A percentile compares a stretch with the other conserved stretches of the same genome.
These are phyloP conservation scores for Geotrichum bryndzae DNA, from an alignment of 1,139 yeast species.

Conservation along the genomic window DNA sequence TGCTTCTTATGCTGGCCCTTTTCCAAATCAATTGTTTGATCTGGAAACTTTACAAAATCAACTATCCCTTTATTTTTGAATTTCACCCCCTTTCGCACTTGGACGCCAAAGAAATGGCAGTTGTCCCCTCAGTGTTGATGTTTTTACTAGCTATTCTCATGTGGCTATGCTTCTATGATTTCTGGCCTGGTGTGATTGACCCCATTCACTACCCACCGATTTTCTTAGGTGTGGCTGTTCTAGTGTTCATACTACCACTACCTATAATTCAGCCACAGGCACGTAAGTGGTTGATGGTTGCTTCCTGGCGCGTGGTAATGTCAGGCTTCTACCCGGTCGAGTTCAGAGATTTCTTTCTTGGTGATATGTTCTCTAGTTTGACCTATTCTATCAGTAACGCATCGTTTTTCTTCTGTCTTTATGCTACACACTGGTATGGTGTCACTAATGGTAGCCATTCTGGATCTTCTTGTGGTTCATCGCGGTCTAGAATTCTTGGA, in stretches of 20 bases:
- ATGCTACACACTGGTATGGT: constrained; percentile 57
- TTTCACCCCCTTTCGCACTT: constrained; percentile 68
- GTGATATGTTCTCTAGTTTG: constrained; percentile 82
- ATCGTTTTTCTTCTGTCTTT: constrained; percentile 79
- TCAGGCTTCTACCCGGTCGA: constrained; percentile 94
- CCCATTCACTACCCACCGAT: constrained; percentile 81
- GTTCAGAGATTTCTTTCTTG: constrained; percentile 86
- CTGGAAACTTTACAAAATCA: constrained; percentile 71
- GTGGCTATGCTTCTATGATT: constrained; percentile 71
- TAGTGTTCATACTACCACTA: constrained; percentile 57
- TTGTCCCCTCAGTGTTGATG: constrained; percentile 56
- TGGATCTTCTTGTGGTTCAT: constrained; percentile 65
- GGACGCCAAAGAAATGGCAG: constrained; percentile 57
- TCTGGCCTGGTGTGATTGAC: constrained; percentile 55
- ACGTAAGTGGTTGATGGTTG: constrained; percentile 67
- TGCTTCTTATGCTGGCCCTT: constrained; percentile 52
- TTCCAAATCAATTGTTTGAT: constrained; percentile 65
- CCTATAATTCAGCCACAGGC: constrained; percentile 48
- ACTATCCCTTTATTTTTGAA: constrained; percentile 89
- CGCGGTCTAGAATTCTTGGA: constrained; percentile 69
- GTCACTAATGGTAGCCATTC: constrained; percentile 38
- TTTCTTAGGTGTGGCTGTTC: constrained; percentile 49
- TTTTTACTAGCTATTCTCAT: constrained; percentile 53
- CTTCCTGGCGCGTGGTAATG: constrained; percentile 63
- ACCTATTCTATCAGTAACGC: constrained; percentile 83